phyloP scores from a whole-genome alignment of 306 rosid species.

The Pterocarpus macrocarpus region DNA sequence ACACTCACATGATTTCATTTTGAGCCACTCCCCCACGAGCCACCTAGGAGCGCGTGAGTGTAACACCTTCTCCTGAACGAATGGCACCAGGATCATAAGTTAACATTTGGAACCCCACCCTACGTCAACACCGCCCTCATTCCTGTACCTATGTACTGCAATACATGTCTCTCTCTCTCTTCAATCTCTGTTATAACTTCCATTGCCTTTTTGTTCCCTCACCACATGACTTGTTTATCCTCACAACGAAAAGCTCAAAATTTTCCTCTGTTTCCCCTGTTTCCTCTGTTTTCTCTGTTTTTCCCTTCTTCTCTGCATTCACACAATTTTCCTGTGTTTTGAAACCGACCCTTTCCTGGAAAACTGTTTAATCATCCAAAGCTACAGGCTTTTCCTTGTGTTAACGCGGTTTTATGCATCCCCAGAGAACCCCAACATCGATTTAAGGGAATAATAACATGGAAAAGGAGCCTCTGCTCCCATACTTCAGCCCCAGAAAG shows the following conservation, averaged over 20 bases:
- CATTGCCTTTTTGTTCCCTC: neutral
- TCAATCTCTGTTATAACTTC: neutral
- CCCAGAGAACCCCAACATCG: neutral
- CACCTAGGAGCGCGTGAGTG: neutral
- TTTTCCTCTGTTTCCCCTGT: neutral
- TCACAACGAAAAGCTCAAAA: neutral
- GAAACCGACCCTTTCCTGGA: slow-evolving; percentile 4
- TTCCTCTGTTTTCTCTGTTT: neutral
- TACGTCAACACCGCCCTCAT: neutral
- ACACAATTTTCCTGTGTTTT: neutral
- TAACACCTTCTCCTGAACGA: neutral
- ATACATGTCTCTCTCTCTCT: neutral
- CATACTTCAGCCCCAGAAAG: slow-evolving; percentile 67
- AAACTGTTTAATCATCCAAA: slow-evolving; percentile 18
- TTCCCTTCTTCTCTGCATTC: neutral
- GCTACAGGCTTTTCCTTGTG: slow-evolving; percentile 1
- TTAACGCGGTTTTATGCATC: neutral
- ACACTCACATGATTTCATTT: neutral
- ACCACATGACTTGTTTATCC: neutral
- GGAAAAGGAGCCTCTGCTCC: slow-evolving; percentile 91
- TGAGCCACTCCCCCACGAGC: neutral
- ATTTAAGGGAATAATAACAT: slow-evolving; percentile 47
- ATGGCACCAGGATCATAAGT: neutral
- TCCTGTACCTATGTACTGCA: neutral
- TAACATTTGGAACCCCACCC: neutral